Evolutionary conservation across 352 stramenopile genomes (phyloP).

Genomic region (Phytopythium ostracodes): DNA sequence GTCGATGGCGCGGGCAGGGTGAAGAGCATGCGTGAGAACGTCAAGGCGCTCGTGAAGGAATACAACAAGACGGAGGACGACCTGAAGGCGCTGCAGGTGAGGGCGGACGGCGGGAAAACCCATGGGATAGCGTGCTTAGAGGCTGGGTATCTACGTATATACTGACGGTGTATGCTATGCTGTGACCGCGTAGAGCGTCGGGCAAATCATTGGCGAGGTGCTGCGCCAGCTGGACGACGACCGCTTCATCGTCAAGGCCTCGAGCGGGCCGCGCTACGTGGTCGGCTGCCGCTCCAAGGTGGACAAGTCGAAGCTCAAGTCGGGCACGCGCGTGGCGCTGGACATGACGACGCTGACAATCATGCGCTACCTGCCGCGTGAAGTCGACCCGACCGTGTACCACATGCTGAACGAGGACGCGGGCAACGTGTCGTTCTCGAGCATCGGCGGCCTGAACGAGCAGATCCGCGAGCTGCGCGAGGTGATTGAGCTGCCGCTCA

Average conservation of each 20-base stretch:
- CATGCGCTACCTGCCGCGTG: slow-evolving; percentile 97
- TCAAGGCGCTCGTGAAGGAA: slow-evolving; percentile 93
- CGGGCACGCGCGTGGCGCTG: slow-evolving; percentile 95
- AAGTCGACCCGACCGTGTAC: slow-evolving; percentile 99
- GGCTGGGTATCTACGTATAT: neutral
- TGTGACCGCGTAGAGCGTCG: slow-evolving; percentile 88
- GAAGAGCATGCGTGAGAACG: slow-evolving; percentile 96
- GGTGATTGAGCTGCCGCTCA: slow-evolving; percentile 98
- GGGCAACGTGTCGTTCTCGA: slow-evolving; percentile 95
- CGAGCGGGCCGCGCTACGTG: slow-evolving; percentile 97
- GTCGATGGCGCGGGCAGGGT: slow-evolving; percentile 52
- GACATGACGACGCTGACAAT: slow-evolving; percentile 99
- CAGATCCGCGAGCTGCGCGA: slow-evolving; percentile 97
- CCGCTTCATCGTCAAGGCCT: slow-evolving; percentile 99
- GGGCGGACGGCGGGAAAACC: neutral
- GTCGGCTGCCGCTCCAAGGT: slow-evolving; percentile 95
- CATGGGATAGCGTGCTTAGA: neutral
- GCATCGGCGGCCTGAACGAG: slow-evolving; percentile 98
- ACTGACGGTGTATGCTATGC: neutral
- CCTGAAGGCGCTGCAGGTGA: slow-evolving; percentile 91
- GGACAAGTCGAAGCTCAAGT: slow-evolving; percentile 95
- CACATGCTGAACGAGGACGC: slow-evolving; percentile 99
- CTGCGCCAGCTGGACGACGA: slow-evolving; percentile 97
- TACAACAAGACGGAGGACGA: slow-evolving; percentile 99
- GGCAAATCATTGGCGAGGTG: slow-evolving; percentile 99